Evolutionary conservation across 164 flowering plant species (phyloP).

Genomic region (Houttuynia cordata): DNA sequence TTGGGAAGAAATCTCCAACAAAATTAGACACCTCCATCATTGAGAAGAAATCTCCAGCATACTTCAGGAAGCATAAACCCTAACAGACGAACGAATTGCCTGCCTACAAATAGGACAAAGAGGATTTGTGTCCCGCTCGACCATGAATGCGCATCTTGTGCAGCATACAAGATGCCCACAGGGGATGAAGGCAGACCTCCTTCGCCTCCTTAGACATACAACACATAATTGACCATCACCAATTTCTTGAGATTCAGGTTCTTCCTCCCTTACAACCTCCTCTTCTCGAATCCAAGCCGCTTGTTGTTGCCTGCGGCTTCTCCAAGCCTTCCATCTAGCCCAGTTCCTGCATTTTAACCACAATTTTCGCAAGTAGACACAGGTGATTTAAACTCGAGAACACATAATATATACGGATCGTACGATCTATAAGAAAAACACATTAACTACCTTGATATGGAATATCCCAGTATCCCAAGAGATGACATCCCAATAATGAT

Average conservation of each 20-base stretch:
- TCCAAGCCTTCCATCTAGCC: conserved; percentile 64
- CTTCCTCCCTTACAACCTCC: conserved; percentile 19
- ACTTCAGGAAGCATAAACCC: conserved; percentile 48
- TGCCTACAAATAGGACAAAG: conserved; percentile 87
- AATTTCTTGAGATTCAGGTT: conserved; percentile 29
- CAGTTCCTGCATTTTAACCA: conserved; percentile 42
- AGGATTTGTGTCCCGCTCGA: conserved; percentile 52
- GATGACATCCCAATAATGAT: conserved; percentile 52
- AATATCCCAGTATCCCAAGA: conserved; percentile 61
- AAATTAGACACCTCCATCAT: too few relatives aligned
- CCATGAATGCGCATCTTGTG: conserved; percentile 50
- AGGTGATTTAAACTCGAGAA: not conserved
- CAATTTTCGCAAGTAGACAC: not conserved
- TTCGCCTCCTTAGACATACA: conserved; percentile 61
- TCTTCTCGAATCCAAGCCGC: not conserved
- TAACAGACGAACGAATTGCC: conserved; percentile 41
- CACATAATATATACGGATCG: too few relatives aligned
- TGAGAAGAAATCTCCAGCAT: too few relatives aligned
- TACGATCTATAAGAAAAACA: not conserved
- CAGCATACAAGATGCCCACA: conserved; percentile 95
- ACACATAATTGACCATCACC: conserved; percentile 77
- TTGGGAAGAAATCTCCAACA: not conserved
- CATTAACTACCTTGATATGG: conserved; percentile 10
- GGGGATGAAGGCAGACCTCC: conserved; percentile 67
- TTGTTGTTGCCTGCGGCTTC: conserved; percentile 26